Evolutionary conservation across 208 protist species (phyloP).

Genomic region (Leishmania guyanensis): DNA sequence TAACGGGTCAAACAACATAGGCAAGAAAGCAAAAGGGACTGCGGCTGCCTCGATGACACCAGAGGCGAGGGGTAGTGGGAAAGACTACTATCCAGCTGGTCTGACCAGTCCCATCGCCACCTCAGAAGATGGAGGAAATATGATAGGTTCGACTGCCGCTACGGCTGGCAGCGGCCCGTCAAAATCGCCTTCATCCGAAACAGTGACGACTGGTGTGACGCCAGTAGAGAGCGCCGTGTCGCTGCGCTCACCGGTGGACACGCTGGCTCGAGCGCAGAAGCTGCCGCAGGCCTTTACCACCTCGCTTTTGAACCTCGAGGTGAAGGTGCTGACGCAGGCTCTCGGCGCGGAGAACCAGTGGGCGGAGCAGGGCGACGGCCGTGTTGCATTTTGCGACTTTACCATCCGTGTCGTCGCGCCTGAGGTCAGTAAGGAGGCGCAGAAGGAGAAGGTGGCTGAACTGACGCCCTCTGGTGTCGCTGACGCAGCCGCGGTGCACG

Average conservation of each 20-base stretch:
- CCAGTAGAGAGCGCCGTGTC: background rate
- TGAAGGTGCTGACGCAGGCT: constrained; percentile 73
- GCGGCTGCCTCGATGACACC: background rate
- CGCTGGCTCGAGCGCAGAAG: background rate
- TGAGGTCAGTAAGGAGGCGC: background rate
- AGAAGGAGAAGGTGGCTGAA: constrained; percentile 3
- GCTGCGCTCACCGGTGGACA: background rate
- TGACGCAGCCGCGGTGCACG: background rate
- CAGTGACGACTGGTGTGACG: background rate
- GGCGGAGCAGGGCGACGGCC: constrained; percentile 63
- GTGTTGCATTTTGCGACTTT: constrained; percentile 59
- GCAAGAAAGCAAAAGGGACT: background rate
- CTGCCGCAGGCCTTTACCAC: constrained; percentile 5
- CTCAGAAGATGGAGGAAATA: background rate
- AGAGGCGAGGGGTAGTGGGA: background rate
- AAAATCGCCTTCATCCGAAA: background rate
- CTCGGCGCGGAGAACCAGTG: constrained; percentile 78
- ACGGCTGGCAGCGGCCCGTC: background rate
- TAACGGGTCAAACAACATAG: background rate
- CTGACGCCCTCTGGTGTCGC: background rate
- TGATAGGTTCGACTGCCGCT: background rate
- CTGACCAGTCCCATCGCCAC: background rate
- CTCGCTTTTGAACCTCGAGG: constrained; percentile 67
- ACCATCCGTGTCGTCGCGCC: constrained; percentile 59
- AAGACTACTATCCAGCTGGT: background rate